Conservation (phyloP, 2,329 filamentous ascomycete genomes). For the Claviceps cyperi region DNA sequence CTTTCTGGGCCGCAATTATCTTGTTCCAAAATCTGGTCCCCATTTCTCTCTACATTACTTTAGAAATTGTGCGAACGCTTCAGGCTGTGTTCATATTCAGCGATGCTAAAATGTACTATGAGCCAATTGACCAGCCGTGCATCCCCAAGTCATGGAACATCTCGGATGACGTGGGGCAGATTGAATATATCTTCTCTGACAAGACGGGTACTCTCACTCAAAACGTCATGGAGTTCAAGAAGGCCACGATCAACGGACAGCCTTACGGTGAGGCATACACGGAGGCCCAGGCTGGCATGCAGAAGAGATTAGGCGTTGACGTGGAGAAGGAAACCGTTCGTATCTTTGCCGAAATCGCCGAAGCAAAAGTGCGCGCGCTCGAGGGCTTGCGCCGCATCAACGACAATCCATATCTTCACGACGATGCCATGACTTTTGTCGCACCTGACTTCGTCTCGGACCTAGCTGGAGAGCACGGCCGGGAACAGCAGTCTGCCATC, state of each 20-base stretch:
- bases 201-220: slow-evolving; percentile 94
- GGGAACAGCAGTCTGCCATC: slow-evolving; percentile 62
- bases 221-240: slow-evolving; percentile 99
- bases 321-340: slow-evolving; percentile 65
- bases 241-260: slow-evolving; percentile 89
- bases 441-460: slow-evolving; percentile 82
- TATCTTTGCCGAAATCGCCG: slow-evolving; percentile 63
- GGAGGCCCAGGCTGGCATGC: slow-evolving; percentile 91
- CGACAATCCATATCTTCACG: slow-evolving; percentile 80
- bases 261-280: slow-evolving; percentile 97
- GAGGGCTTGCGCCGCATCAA: slow-evolving; percentile 60
- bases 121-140: slow-evolving; percentile 82
- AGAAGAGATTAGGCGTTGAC: slow-evolving; percentile 76
- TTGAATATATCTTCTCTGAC: slow-evolving; percentile 98
- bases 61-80: slow-evolving; percentile 85
- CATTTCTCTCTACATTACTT: slow-evolving; percentile 91
- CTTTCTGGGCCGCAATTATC: slow-evolving; percentile 90
- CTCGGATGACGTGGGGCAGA: slow-evolving; percentile 92
- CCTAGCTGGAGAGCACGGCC: slow-evolving; percentile 60
- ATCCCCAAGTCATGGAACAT: slow-evolving; percentile 99
- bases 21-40: slow-evolving; percentile 97
- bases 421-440: slow-evolving; percentile 83
- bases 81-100: slow-evolving; percentile 97
- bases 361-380: slow-evolving; percentile 60
- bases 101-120: slow-evolving; percentile 95